phyloP scores from a whole-genome alignment of 2,329 filamentous ascomycete genomes.

The Magnaporthales sp. region DNA sequence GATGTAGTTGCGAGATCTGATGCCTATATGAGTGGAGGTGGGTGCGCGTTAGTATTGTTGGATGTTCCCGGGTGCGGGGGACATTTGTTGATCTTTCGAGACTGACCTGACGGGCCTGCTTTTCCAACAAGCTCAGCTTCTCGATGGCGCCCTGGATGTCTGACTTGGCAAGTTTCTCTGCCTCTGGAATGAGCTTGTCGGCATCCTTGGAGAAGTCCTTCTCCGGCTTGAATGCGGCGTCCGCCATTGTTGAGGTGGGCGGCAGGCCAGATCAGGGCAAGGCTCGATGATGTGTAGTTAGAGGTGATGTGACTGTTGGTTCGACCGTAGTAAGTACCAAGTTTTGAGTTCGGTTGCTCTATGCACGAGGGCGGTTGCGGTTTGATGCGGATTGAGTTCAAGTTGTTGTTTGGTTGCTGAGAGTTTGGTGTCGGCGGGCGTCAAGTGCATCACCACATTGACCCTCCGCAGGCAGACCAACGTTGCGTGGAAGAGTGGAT shows the following conservation, averaged over 20 bases:
- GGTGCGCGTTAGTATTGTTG: not conserved
- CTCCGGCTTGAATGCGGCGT: constrained; percentile 81
- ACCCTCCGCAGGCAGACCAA: not conserved
- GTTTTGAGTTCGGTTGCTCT: not conserved
- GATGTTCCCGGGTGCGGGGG: not conserved
- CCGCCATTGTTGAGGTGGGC: constrained; percentile 56
- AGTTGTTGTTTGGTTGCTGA: not conserved
- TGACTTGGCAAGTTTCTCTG: constrained; percentile 76
- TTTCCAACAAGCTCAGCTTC: constrained; percentile 86
- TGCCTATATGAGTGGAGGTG: constrained; percentile 49
- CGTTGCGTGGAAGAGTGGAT: constrained; percentile 1
- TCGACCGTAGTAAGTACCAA: not conserved
- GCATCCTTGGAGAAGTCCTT: constrained; percentile 98
- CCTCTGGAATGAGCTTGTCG: constrained; percentile 84
- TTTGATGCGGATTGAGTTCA: not conserved
- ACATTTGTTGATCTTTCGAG: not conserved
- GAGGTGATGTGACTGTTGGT: not conserved
- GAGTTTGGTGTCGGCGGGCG: not conserved
- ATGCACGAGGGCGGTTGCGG: not conserved
- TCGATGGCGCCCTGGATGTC: constrained; percentile 85
- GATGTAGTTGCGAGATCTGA: constrained; percentile 96
- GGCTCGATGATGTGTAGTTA: not conserved
- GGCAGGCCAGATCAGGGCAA: not conserved
- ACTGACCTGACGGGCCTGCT: constrained; percentile 88
- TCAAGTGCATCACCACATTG: not conserved